phyloP scores from a whole-genome alignment of 305 asterid genomes.

The Fraxinus latifolia region DNA sequence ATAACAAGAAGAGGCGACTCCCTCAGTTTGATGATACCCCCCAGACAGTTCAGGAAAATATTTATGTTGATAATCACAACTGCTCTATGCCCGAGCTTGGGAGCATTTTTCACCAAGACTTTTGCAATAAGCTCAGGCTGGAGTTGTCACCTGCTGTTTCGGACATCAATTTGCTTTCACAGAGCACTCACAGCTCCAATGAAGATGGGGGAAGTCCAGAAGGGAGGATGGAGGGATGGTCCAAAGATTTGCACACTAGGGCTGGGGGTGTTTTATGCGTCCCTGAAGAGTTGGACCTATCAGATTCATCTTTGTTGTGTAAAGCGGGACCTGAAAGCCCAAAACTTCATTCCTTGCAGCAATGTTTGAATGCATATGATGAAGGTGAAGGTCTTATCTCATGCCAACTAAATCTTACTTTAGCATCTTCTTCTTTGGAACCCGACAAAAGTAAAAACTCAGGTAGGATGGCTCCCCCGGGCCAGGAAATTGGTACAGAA shows the following conservation, averaged over 20 bases:
- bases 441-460: constrained; percentile 40
- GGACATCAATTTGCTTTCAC: constrained; percentile 61
- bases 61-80: constrained; percentile 51
- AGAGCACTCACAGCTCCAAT: constrained; percentile 82
- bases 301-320: constrained; percentile 52
- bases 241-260: constrained; percentile 42
- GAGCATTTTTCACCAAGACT: constrained; percentile 42
- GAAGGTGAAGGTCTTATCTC: constrained; percentile 58
- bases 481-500: constrained; percentile 38
- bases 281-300: constrained; percentile 67
- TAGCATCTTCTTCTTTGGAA: constrained; percentile 69
- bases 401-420: constrained; percentile 75
- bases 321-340: constrained; percentile 43
- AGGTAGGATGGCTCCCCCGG: constrained; percentile 25
- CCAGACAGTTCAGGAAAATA: constrained; percentile 45
- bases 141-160: constrained; percentile 77
- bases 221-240: constrained; percentile 45
- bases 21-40: constrained; percentile 53
- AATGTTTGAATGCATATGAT: constrained; percentile 37
- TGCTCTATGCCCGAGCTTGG: constrained; percentile 50
- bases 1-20: constrained; percentile 78
- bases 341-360: constrained; percentile 41
- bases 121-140: constrained; percentile 65
- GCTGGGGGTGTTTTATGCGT: constrained; percentile 36
- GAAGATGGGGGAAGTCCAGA: constrained; percentile 63